Evolutionary conservation across 2,329 filamentous ascomycete species (phyloP).

Genomic region (Immersiporthe knoxdaviesiana): DNA sequence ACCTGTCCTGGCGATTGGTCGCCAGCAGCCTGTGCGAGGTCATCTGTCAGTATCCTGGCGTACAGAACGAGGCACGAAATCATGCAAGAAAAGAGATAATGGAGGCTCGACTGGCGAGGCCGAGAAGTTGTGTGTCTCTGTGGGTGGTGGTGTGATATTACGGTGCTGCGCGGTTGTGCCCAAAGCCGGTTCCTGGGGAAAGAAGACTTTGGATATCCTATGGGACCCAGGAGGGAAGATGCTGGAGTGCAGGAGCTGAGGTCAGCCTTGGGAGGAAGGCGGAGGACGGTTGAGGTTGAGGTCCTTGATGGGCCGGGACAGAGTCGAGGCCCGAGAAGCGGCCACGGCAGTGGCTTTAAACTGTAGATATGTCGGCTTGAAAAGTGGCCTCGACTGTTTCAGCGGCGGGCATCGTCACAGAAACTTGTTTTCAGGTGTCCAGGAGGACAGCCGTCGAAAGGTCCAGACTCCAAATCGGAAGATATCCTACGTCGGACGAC

Average conservation of each 20-base stretch:
- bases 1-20: conserved; percentile 33
- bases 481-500: conserved; percentile 18
- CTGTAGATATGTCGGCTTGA: conserved; percentile 19
- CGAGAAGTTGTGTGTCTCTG: conserved; percentile 19
- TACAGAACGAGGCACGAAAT: conserved; percentile 26
- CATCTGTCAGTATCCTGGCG: conserved; percentile 36
- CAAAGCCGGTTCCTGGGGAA: conserved; percentile 5
- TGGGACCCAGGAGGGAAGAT: not conserved
- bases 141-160: conserved; percentile 17
- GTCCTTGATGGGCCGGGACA: conserved; percentile 13
- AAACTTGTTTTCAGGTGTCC: conserved; percentile 23
- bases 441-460: conserved; percentile 22
- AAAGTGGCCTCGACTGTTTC: conserved; percentile 27
- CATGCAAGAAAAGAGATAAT: conserved; percentile 10
- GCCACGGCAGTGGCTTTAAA: conserved; percentile 20
- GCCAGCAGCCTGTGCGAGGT: conserved; percentile 36
- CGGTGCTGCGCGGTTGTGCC: conserved; percentile 21
- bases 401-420: conserved; percentile 22
- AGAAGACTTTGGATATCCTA: not conserved
- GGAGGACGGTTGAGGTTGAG: conserved; percentile 10
- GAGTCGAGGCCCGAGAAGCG: conserved; percentile 18
- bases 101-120: conserved; percentile 20
- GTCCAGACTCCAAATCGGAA: conserved; percentile 21
- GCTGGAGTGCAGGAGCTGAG: conserved; percentile 5
- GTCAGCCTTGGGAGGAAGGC: not conserved